Evolutionary conservation across 164 flowering plant species (phyloP).

Genomic region (Kalanchoe fedtschenkoi): DNA sequence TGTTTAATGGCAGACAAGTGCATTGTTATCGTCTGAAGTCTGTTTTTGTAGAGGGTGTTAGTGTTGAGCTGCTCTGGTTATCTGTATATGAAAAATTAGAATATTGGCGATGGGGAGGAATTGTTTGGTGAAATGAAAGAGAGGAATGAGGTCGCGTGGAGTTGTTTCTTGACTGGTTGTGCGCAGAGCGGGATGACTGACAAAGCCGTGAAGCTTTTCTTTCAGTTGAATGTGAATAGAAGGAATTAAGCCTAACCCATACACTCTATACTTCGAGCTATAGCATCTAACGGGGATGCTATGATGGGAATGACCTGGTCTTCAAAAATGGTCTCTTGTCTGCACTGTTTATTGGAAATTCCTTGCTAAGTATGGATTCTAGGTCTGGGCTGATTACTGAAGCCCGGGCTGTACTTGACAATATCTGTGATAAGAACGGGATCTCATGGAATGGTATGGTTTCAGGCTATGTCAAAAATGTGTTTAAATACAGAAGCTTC

Average conservation of each 20-base stretch:
- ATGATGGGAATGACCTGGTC: constrained; percentile 39
- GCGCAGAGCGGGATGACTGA: constrained; percentile 33
- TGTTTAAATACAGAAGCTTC: constrained; percentile 49
- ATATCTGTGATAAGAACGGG: constrained; percentile 28
- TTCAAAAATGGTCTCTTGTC: constrained; percentile 52
- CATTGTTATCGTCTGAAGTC: constrained; percentile 47
- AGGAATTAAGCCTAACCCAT: constrained; percentile 57
- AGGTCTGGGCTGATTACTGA: constrained; percentile 43
- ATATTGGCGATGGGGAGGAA: constrained; percentile 35
- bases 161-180: constrained; percentile 65
- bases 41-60: constrained; percentile 42
- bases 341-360: constrained; percentile 44
- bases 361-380: constrained; percentile 64
- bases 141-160: constrained; percentile 85
- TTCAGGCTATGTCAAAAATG: constrained; percentile 53
- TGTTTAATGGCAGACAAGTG: constrained; percentile 39
- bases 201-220: constrained; percentile 25
- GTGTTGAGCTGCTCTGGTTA: constrained; percentile 74
- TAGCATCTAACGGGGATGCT: constrained; percentile 32
- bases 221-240: constrained; percentile 41
- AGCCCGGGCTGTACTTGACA: constrained; percentile 49
- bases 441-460: constrained; percentile 80
- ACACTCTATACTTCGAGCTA: constrained; percentile 62
- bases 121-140: constrained; percentile 58
- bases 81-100: constrained; percentile 59